Evolutionary conservation across 352 stramenopile genomes (phyloP), one percentile per base, ranked within the genome.

Genomic region (Phytophthora cajani): DNA sequence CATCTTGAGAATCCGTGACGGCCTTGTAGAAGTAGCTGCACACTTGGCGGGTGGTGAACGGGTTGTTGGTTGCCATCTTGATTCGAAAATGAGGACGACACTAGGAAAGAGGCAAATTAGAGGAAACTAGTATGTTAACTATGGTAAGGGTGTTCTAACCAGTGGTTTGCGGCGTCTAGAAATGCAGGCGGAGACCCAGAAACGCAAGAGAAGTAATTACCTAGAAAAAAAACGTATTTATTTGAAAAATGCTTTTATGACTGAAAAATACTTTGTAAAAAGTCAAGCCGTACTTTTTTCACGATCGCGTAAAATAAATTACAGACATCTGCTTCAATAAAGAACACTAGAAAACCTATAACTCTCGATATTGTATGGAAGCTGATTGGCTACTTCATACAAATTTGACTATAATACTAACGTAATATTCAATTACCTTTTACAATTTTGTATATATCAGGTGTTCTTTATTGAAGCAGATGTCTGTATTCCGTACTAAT

Each of bases 11-110:
- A 32, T 56, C 58, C 3, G 10, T 5, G 42, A 64, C 46, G 44
- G 30, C 27, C 44, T 64, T 64, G 58, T 44, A 55, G 17, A 49
- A 64, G 58, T 64, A 56, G 58, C 23, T 21, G 17, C 58, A 56
- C 2, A 64, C 30, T 56, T 64, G 58, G 23, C 44, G 42, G 2
- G 42, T 64, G 25, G 4, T 56, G 56, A 64, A 64, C 16, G 58
- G 58, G 27, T 55, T 56, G n/a, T 55, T 56, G 36, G 36, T 9
- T 44, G 36, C 5, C 36, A 44, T 44, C 36, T 44, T 16, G 14
- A 44, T 32, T 32, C 27, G 27, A 44, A 11, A 44, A 44, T 44
- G 36, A 44, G 23, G 23, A 25, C 14, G 11, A 44, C 12, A 46
- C 40, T 17, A 17, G 40, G 16, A n/a, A 46, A 46, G 12, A 46